phyloP scores from a whole-genome alignment of 352 stramenopile species.

The Phytophthora multivora region DNA sequence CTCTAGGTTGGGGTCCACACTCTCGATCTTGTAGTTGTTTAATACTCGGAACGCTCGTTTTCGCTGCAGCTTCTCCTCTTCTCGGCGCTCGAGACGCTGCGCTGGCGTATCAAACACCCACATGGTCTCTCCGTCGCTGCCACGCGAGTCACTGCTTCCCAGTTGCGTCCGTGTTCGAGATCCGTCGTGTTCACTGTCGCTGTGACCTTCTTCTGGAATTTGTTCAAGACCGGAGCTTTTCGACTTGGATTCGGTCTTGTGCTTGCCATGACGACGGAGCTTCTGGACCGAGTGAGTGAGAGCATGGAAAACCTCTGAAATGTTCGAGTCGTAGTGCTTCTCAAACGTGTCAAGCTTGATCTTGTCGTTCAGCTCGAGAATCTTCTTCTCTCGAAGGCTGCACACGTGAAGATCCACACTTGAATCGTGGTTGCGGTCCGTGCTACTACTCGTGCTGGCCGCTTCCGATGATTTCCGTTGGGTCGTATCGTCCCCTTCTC shows the following conservation, averaged over 20 bases:
- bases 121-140: constrained; percentile 52
- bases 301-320: constrained; percentile 59
- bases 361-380: constrained; percentile 55
- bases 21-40: constrained; percentile 54
- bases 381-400: constrained; percentile 60
- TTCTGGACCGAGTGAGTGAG: constrained; percentile 46
- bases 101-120: constrained; percentile 56
- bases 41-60: constrained; percentile 62
- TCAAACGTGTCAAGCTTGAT: constrained; percentile 59
- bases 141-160: constrained; percentile 16
- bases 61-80: constrained; percentile 58
- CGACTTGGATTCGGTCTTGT: constrained; percentile 17
- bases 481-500: constrained; percentile 5
- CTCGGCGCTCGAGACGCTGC: constrained; percentile 53
- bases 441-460: constrained; percentile 29
- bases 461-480: constrained; percentile 22
- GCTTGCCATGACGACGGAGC: constrained; percentile 30
- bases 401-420: constrained; percentile 39
- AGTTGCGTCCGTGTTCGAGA: constrained; percentile 15
- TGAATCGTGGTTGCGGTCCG: constrained; percentile 13
- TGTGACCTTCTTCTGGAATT: constrained; percentile 31
- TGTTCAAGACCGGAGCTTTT: constrained; percentile 17
- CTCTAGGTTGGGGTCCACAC: constrained; percentile 23
- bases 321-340: constrained; percentile 68
- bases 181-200: constrained; percentile 20